Evolutionary conservation across 148 eudicot species (phyloP), one percentile per base, ranked within the genome.

Genomic region (Cornus controversa): DNA sequence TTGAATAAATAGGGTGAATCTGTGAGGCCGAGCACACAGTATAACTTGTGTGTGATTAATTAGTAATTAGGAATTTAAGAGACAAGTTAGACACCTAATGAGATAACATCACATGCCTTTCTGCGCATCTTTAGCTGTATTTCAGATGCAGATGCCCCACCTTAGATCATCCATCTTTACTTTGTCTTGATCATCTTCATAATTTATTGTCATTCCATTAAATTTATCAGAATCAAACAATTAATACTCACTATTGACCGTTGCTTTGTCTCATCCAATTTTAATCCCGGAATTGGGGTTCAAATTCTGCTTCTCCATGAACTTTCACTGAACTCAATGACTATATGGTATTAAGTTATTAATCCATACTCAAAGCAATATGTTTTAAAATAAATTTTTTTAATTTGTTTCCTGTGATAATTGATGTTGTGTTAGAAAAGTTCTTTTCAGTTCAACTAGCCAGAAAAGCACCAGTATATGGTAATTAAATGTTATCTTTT

Each of bases 231-330:
- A 54, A 20, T 54, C 8, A 54, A 54, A 14, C 22, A 54, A n/a
- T n/a, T n/a, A n/a, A 14, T 54, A 23, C 27, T 40, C 47, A 81
- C 65, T 26, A 73, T 86, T 83, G 84, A 86, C 81, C 81, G 84
- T 86, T 76, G 50, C 62, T 73, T 66, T 73, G 68, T 80, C 83
- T 76, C 54, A 57, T 71, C 28, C 71, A 72, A 34, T 29, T 24
- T 24, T 65, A 36, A 23, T 62, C 57, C 72, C 18, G 13, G 0
- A 29, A 2, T 54, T 31, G 29, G 6, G 66, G 50, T 25, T 36
- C 13, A 28, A 68, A 22, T 68, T 40, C 36, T 36, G 8, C 26
- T 62, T 58, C 71, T 25, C 45, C 45, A 40, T 40, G 8, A 40
- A 40, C 45, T 40, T 40, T 40, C n/a, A 69, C 16, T 60, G 4